Evolutionary conservation across 1,139 yeast genomes (phyloP).

Genomic region (Candida tunisiensis): DNA sequence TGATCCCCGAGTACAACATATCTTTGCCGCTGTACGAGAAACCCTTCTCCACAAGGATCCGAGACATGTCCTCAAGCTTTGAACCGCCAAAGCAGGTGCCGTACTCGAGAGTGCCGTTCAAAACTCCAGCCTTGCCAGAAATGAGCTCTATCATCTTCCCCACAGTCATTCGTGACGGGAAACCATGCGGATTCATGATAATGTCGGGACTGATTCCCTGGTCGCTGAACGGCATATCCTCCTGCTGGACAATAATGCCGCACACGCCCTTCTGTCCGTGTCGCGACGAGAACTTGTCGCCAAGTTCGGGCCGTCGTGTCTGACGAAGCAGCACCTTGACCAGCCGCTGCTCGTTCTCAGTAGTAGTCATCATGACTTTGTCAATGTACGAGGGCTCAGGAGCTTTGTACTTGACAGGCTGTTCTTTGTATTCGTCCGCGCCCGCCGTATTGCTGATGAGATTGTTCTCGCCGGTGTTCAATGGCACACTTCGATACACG

Average conservation of each 20-base stretch:
- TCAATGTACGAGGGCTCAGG: slow-evolving; percentile 94
- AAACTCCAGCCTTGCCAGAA: slow-evolving; percentile 94
- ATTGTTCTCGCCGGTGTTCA: slow-evolving; percentile 38
- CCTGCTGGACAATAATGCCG: slow-evolving; percentile 93
- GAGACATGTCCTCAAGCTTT: slow-evolving; percentile 89
- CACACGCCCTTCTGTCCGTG: slow-evolving; percentile 99
- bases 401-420: slow-evolving; percentile 82
- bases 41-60: slow-evolving; percentile 78
- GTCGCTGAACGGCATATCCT: slow-evolving; percentile 90
- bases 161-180: slow-evolving; percentile 99
- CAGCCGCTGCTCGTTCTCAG: slow-evolving; percentile 88
- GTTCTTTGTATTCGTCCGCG: slow-evolving; percentile 54
- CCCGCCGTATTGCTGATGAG: slow-evolving; percentile 7
- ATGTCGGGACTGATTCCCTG: slow-evolving; percentile 86
- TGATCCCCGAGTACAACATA: slow-evolving; percentile 94
- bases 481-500: slow-evolving; percentile 84
- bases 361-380: slow-evolving; percentile 93
- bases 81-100: slow-evolving; percentile 99
- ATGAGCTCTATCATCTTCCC: slow-evolving; percentile 96
- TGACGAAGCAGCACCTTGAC: slow-evolving; percentile 86
- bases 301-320: slow-evolving; percentile 94
- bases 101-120: slow-evolving; percentile 80
- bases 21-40: slow-evolving; percentile 93
- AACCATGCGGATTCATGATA: slow-evolving; percentile 98
- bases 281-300: slow-evolving; percentile 93